Evolutionary conservation across 2,329 filamentous ascomycete genomes (phyloP).

Genomic region (Trichoderma sp.): DNA sequence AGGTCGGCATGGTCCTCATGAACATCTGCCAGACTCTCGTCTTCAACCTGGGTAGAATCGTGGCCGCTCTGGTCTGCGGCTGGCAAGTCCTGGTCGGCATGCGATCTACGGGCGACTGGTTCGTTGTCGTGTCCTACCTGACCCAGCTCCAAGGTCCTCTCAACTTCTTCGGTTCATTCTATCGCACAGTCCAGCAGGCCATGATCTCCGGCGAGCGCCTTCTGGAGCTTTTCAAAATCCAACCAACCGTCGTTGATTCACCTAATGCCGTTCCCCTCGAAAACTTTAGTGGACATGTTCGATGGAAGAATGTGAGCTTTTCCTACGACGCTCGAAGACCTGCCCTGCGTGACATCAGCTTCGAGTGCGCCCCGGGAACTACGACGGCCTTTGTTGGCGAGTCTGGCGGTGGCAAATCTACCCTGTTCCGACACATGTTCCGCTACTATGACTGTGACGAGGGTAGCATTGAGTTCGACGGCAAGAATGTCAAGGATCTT

Average conservation of each 20-base stretch:
- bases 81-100: slow-evolving; percentile 70
- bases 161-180: slow-evolving; percentile 92
- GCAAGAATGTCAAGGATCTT: slow-evolving; percentile 75
- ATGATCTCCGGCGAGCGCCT: slow-evolving; percentile 97
- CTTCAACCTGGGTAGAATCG: slow-evolving; percentile 72
- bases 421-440: slow-evolving; percentile 91
- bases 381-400: slow-evolving; percentile 96
- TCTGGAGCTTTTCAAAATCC: slow-evolving; percentile 92
- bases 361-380: slow-evolving; percentile 82
- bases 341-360: slow-evolving; percentile 77
- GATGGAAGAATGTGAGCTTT: slow-evolving; percentile 86
- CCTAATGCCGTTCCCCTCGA: slow-evolving; percentile 61
- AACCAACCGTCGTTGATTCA: slow-evolving; percentile 82
- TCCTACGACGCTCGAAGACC: slow-evolving; percentile 84
- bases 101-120: slow-evolving; percentile 67
- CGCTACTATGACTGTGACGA: slow-evolving; percentile 87
- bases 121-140: slow-evolving; percentile 71
- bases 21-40: slow-evolving; percentile 78
- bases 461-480: slow-evolving; percentile 81
- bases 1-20: slow-evolving; percentile 73
- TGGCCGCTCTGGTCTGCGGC: slow-evolving; percentile 69
- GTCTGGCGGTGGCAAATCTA: slow-evolving; percentile 95
- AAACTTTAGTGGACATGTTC: slow-evolving; percentile 74
- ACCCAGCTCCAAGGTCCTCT: slow-evolving; percentile 75
- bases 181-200: slow-evolving; percentile 89